Evolutionary conservation across 768 basidiomycete genomes (phyloP).

Genomic region (Naematelia encephala): DNA sequence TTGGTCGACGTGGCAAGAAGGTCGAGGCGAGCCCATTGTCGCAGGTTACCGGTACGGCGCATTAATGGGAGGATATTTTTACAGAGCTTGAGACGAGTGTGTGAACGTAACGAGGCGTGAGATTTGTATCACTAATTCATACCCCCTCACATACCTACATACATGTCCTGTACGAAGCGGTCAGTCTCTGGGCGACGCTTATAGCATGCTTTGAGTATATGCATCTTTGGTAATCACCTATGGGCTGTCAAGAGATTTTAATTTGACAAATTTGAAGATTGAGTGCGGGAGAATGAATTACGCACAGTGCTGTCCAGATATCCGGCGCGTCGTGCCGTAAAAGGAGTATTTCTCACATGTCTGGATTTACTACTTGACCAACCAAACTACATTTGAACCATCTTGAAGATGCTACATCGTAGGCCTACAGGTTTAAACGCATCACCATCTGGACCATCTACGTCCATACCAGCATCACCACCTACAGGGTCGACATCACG

Average conservation of each 20-base stretch:
- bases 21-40: constrained; percentile 37
- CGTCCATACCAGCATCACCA: no score
- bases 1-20: constrained; percentile 58
- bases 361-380: no score
- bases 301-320: no score
- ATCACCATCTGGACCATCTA: neutral
- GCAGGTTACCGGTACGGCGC: constrained; percentile 12
- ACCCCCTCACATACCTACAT: neutral
- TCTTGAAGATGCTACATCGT: neutral
- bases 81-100: neutral
- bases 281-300: no score
- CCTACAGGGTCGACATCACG: no score
- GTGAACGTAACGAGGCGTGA: neutral
- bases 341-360: no score
- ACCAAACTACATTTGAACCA: neutral
- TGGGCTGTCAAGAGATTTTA: no score
- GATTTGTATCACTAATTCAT: neutral
- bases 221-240: no score
- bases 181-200: no score
- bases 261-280: no score
- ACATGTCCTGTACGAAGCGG: neutral
- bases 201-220: neutral
- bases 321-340: no score
- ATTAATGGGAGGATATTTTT: neutral
- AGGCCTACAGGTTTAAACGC: neutral